Percentiles rank a stretch among this genome's conserved stretches.
Conservation (phyloP, 2,329 filamentous ascomycete species). For the Lasiodiplodia citricola region DNA sequence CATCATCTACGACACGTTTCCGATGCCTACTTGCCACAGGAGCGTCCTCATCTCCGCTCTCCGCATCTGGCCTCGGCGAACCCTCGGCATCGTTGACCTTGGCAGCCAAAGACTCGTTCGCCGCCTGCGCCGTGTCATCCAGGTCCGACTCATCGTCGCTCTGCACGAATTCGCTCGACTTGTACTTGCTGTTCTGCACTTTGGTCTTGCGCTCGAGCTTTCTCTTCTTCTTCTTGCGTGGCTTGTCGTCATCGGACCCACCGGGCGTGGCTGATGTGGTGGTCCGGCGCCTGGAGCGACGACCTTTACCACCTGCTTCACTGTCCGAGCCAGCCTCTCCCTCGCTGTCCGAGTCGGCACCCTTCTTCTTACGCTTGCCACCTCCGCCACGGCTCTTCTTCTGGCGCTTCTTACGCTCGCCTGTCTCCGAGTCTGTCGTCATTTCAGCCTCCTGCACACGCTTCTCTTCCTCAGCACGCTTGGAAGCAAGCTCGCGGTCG, state of each 20-base stretch:
- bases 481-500: slow-evolving; percentile 72
- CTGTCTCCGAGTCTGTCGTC: slow-evolving; percentile 64
- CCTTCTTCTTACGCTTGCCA: slow-evolving; percentile 67
- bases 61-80: slow-evolving; percentile 29
- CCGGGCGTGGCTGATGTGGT: slow-evolving; percentile 46
- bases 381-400: slow-evolving; percentile 53
- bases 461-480: slow-evolving; percentile 73
- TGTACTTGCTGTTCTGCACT: slow-evolving; percentile 68
- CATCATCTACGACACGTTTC: slow-evolving; percentile 29
- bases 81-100: slow-evolving; percentile 33
- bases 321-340: slow-evolving; percentile 46
- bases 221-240: slow-evolving; percentile 65
- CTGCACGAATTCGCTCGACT: slow-evolving; percentile 82
- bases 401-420: slow-evolving; percentile 77
- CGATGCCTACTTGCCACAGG: slow-evolving; percentile 24
- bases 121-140: background rate
- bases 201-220: slow-evolving; percentile 61
- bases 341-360: slow-evolving; percentile 52
- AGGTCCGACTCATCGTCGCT: slow-evolving; percentile 64
- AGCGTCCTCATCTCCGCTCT: slow-evolving; percentile 24
- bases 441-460: slow-evolving; percentile 74
- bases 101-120: slow-evolving; percentile 27
- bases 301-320: slow-evolving; percentile 42
- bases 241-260: slow-evolving; percentile 63
- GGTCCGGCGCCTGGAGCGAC: slow-evolving; percentile 43